Percentiles rank a stretch among this genome's conserved stretches.
phyloP scores from a whole-genome alignment of 169 alveolate species.

The Perkinsus olseni region DNA sequence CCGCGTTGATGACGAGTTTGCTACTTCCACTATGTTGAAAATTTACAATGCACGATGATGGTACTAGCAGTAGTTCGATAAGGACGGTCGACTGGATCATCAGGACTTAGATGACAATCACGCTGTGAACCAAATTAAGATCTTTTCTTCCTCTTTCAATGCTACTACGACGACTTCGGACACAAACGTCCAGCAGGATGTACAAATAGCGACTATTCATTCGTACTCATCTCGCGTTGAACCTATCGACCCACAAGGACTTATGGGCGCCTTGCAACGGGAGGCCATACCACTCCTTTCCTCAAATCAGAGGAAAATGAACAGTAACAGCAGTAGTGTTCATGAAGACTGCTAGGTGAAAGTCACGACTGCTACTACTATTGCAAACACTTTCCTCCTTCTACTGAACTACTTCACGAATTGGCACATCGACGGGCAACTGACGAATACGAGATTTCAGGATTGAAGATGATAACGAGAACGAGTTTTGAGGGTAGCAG shows the following conservation, averaged over 20 bases:
- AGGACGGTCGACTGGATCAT: too few species aligned
- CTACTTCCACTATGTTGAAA: neutral
- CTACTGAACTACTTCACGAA: neutral
- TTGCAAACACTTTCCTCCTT: neutral
- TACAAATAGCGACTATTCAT: too few species aligned
- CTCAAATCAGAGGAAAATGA: neutral
- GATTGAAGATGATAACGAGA: neutral
- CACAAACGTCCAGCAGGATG: too few species aligned
- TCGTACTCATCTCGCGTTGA: too few species aligned
- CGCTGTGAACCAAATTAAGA: neutral
- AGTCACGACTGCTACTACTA: neutral
- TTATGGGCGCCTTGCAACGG: too few species aligned
- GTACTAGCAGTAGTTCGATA: neutral
- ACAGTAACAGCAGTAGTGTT: neutral
- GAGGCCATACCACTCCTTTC: too few species aligned
- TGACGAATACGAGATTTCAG: neutral
- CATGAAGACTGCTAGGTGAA: neutral
- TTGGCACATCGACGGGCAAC: neutral
- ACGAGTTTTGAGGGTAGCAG: neutral
- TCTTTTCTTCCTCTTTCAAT: too few species aligned
- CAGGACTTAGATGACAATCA: neutral
- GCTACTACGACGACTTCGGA: too few species aligned
- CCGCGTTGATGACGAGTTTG: neutral
- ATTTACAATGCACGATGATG: neutral
- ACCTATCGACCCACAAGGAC: too few species aligned